Evolutionary conservation across 306 rosid species (phyloP).

Genomic region (Carpinus fangiana): DNA sequence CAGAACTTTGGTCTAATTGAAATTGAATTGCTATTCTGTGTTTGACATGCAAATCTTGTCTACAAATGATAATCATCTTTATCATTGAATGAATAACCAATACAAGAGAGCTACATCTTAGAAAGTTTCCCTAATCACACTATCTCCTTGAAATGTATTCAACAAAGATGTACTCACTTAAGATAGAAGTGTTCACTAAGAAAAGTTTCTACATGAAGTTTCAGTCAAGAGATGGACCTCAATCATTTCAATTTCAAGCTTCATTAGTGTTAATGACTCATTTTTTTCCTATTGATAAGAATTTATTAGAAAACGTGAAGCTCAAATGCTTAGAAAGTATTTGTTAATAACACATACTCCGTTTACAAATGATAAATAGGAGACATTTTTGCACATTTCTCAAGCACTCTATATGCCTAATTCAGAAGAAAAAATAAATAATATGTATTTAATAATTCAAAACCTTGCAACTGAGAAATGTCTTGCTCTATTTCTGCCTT

Average conservation of each 20-base stretch:
- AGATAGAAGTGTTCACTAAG: background rate
- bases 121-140: background rate
- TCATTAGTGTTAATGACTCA: background rate
- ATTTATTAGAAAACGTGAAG: too few relatives aligned
- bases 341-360: background rate
- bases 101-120: background rate
- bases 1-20: background rate
- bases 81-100: background rate
- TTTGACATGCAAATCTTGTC: background rate
- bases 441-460: constrained; percentile 1
- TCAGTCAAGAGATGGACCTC: background rate
- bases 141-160: background rate
- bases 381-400: background rate
- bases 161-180: background rate
- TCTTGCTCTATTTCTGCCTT: constrained; percentile 35
- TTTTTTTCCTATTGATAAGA: too few relatives aligned
- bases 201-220: background rate
- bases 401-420: background rate
- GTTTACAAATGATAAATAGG: background rate
- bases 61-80: background rate
- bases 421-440: background rate
- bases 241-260: background rate
- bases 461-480: constrained; percentile 44
- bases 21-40: background rate
- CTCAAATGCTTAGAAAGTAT: too few relatives aligned